phyloP scores from a whole-genome alignment of 768 basidiomycete genomes.

The Mycena filopes region DNA sequence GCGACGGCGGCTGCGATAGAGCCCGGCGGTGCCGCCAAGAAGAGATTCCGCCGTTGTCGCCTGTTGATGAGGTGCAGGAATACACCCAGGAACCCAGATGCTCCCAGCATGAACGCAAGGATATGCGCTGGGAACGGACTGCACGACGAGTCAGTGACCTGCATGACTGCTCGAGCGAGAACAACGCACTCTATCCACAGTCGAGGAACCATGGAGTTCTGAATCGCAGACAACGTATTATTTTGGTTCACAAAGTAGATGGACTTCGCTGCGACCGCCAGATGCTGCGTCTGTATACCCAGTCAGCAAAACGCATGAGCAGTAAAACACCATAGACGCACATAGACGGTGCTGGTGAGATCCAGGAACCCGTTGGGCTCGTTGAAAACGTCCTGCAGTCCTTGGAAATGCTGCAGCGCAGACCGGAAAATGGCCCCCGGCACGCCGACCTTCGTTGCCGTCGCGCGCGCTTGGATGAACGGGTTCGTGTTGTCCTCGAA shows the following conservation, averaged over 20 bases:
- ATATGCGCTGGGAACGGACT: slow-evolving; percentile 65
- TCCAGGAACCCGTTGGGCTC: slow-evolving; percentile 61
- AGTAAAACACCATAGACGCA: slow-evolving; percentile 41
- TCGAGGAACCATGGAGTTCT: slow-evolving; percentile 57
- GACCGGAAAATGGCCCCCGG: slow-evolving; percentile 69
- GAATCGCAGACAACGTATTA: slow-evolving; percentile 47
- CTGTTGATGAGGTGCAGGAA: slow-evolving; percentile 59
- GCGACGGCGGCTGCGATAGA: slow-evolving; percentile 67
- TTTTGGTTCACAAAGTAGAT: slow-evolving; percentile 66
- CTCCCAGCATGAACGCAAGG: slow-evolving; percentile 60
- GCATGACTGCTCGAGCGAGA: background rate
- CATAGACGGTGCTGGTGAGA: slow-evolving; percentile 62
- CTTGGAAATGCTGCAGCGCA: slow-evolving; percentile 55
- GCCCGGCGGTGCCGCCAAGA: slow-evolving; percentile 66
- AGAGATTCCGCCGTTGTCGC: slow-evolving; percentile 57
- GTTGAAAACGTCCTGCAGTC: slow-evolving; percentile 59
- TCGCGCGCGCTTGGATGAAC: slow-evolving; percentile 64
- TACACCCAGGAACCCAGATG: slow-evolving; percentile 59
- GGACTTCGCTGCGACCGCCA: slow-evolving; percentile 64
- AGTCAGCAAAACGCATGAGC: background rate
- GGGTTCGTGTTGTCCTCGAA: slow-evolving; percentile 52
- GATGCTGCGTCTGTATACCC: slow-evolving; percentile 61
- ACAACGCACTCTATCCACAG: slow-evolving; percentile 71
- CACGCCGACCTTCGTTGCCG: slow-evolving; percentile 60
- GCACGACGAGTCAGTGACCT: slow-evolving; percentile 1